phyloP scores from a whole-genome alignment of 768 basidiomycete species.

The Amanita polypyramis region DNA sequence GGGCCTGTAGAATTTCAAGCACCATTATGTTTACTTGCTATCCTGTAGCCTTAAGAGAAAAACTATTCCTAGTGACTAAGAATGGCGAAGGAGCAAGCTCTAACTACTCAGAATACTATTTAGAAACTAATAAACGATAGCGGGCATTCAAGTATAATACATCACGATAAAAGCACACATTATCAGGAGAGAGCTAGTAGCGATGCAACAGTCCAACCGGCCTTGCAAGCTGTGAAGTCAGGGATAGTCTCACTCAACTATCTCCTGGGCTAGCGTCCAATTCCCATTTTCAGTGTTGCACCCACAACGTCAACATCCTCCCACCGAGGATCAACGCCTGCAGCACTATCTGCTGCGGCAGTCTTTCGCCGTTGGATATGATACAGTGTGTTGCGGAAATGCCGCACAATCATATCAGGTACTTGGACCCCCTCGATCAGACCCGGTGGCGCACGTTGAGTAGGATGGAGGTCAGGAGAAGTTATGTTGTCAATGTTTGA shows the following conservation, averaged over 20 bases:
- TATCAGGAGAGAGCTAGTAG: neutral
- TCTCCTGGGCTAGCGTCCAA: slow-evolving; percentile 33
- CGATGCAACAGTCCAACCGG: too few species aligned
- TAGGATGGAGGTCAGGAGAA: slow-evolving; percentile 80
- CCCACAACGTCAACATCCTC: slow-evolving; percentile 85
- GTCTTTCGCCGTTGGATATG: slow-evolving; percentile 77
- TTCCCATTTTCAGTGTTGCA: slow-evolving; percentile 83
- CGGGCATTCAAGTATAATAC: neutral
- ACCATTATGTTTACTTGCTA: neutral
- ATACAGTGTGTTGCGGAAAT: slow-evolving; percentile 83
- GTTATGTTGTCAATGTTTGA: slow-evolving; percentile 88
- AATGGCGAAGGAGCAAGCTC: neutral
- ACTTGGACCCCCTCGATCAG: slow-evolving; percentile 88
- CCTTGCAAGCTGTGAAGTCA: neutral
- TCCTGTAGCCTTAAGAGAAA: neutral
- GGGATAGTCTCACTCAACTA: neutral
- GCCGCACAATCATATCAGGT: slow-evolving; percentile 87
- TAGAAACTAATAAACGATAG: neutral
- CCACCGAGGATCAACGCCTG: slow-evolving; percentile 49
- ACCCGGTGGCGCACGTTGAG: slow-evolving; percentile 79
- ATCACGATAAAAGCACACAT: neutral
- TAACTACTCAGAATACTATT: neutral
- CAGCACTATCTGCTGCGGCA: slow-evolving; percentile 27
- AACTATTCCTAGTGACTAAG: neutral
- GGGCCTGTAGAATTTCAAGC: too few species aligned